Percentiles rank a stretch among this genome's conserved stretches.
phyloP scores from a whole-genome alignment of 495 filamentous ascomycete genomes.

The Daldinia grandis region DNA sequence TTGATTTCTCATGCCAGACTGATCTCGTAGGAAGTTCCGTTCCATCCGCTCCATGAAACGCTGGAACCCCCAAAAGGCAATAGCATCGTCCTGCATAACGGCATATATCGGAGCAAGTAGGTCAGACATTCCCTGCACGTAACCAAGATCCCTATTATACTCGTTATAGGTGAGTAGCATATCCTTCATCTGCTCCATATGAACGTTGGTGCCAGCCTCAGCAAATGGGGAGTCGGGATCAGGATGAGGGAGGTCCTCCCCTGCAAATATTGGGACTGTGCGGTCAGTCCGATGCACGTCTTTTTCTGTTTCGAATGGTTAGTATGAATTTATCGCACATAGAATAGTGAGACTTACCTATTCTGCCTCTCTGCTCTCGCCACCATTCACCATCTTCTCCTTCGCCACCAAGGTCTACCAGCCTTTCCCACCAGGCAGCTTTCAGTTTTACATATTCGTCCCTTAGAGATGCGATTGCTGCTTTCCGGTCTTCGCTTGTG shows the following conservation, averaged over 20 bases:
- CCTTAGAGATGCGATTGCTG: conserved; percentile 80
- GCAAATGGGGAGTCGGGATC: conserved; percentile 97
- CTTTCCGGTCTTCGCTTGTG: conserved; percentile 79
- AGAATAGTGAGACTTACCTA: conserved; percentile 68
- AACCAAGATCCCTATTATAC: conserved; percentile 90
- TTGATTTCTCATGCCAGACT: conserved; percentile 93
- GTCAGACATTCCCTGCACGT: conserved; percentile 99
- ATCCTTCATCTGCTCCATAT: conserved; percentile 98
- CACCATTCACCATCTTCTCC: conserved; percentile 88
- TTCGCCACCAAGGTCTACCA: conserved; percentile 80
- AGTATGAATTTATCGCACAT: conserved; percentile 21
- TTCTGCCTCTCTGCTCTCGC: conserved; percentile 91
- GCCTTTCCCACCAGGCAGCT: conserved; percentile 93
- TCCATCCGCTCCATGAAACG: conserved; percentile 98
- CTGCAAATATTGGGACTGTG: conserved; percentile 88
- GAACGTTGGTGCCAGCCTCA: conserved; percentile 90
- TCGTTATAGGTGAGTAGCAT: conserved; percentile 99
- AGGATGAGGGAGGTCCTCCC: conserved; percentile 97
- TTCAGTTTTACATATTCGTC: conserved; percentile 96
- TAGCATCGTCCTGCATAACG: conserved; percentile 94
- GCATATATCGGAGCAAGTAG: conserved; percentile 95
- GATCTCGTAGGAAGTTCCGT: conserved; percentile 94
- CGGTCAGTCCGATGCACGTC: conserved; percentile 98
- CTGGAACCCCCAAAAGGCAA: conserved; percentile 97
- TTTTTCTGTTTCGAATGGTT: conserved; percentile 74